These are phyloP conservation scores for Phaeoacremonium minimum DNA, from an alignment of 2,329 filamentous ascomycete genomes.

Conservation along the genomic window DNA sequence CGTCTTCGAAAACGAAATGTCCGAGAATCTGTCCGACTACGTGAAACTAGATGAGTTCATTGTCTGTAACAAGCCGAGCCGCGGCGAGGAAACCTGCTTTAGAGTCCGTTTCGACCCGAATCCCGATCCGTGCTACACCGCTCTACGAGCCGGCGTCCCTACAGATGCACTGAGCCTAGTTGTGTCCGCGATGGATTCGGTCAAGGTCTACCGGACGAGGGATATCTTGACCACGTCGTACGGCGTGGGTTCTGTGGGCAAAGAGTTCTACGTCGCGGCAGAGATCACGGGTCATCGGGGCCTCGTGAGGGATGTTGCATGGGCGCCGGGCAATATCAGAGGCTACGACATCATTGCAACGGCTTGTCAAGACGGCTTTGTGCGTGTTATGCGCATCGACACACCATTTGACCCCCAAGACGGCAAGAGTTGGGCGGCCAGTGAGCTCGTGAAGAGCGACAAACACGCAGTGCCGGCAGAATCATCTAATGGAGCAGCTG, in stretches of 20 bases:
- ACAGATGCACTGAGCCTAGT: conserved; percentile 75
- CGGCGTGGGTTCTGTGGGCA: conserved; percentile 52
- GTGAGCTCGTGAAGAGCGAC: conserved; percentile 35
- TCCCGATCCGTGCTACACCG: conserved; percentile 71
- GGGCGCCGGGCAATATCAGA: conserved; percentile 86
- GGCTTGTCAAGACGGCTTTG: conserved; percentile 85
- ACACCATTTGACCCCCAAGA: conserved; percentile 47
- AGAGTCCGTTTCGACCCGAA: conserved; percentile 86
- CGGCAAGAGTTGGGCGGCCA: conserved; percentile 44
- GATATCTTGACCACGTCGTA: conserved; percentile 49
- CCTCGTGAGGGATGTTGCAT: conserved; percentile 82
- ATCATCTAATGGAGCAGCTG: conserved; percentile 4
- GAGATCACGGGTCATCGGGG: conserved; percentile 70
- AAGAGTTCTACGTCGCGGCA: conserved; percentile 81
- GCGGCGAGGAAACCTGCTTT: conserved; percentile 86
- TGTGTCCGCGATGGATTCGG: conserved; percentile 79
- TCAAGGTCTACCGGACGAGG: conserved; percentile 77
- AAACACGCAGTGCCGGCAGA: conserved; percentile 11
- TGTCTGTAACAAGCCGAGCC: conserved; percentile 64
- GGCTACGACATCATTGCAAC: conserved; percentile 90
- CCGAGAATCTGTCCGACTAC: conserved; percentile 77
- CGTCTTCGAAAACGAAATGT: conserved; percentile 80
- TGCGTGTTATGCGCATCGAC: conserved; percentile 81
- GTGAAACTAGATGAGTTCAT: conserved; percentile 70
- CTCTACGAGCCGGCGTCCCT: conserved; percentile 76